Base-by-base conservation (phyloP, 2,329 filamentous ascomycete species). In the Colletotrichum australisinense region DNA sequence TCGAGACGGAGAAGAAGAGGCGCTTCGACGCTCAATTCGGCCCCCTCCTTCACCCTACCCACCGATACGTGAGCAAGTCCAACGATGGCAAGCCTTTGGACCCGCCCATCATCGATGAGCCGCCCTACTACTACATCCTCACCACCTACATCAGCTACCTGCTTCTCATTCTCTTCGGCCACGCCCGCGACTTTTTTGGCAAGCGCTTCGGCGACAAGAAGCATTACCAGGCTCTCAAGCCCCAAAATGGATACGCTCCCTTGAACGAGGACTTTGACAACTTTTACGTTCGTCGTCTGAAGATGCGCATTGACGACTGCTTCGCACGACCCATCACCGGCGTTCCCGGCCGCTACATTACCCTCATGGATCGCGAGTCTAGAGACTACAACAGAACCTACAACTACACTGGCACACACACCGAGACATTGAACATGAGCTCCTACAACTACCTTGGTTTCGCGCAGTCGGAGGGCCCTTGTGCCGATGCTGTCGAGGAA, bases 361-460 rank as follows among this genome's bases (percentile, higher is more conserved):
- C 94, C 28, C 88, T 99, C 52, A 89, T 98, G 77, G 96, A 98
- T 83, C 94, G 97, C 80, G 93, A 91, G 78, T 97, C 95, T 3
- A 90, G 96, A 80, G 95, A 99, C 81, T 95, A 94, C 87, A 99
- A 99, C 85, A 89, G 93, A 79, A 93, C 93, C 72, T 99, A 98
- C 87, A 91, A 94, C 81, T 92, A 95, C 83, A 95, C 94, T 1
- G 97, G 97, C 71, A 97, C 95, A 60, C 93, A 91, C 72, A 98
- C 96, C 1, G 95, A 99, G 84, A 98, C 97, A 0, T 87, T 99
- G 78, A 99, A 99, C 85, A 93, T 99, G 93, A 98, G 96, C 86
- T 99, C 97, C 1, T 99, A 99, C 89, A 99, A 99, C 84, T 99
- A 99, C 81, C 93, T 99, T 28, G 97, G 97, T 56, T 99, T 99